These are phyloP conservation scores for Neolentinus lepideus DNA, from an alignment of 1,284 basidiomycete species.

Conservation along the genomic window DNA sequence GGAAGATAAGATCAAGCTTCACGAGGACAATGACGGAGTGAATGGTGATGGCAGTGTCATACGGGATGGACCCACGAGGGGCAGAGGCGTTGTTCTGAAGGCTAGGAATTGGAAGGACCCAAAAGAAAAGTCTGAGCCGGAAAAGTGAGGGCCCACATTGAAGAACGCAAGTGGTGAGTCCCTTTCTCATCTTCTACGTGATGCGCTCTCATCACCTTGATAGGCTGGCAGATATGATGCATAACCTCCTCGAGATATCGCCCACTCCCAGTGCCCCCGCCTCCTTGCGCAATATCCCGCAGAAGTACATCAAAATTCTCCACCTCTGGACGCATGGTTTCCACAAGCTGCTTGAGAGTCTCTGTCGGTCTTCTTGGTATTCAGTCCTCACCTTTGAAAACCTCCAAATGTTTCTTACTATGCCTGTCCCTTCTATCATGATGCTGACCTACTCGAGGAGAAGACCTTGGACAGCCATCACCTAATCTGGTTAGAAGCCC, in stretches of 20 bases:
- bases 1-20: constrained; percentile 67
- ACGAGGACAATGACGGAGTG: constrained; percentile 51
- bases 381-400: constrained; percentile 64
- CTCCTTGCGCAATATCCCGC: constrained; percentile 82
- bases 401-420: constrained; percentile 88
- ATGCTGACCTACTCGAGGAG: constrained; percentile 85
- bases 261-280: constrained; percentile 81
- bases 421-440: constrained; percentile 92
- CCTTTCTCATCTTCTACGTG: constrained; percentile 5
- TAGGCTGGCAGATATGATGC: constrained; percentile 85
- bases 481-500: constrained; percentile 88
- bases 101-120: constrained; percentile 26
- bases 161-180: constrained; percentile 65
- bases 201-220: constrained; percentile 2
- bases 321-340: constrained; percentile 95
- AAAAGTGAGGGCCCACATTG: constrained; percentile 47
- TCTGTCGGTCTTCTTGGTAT: constrained; percentile 73
- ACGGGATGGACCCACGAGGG: constrained; percentile 15
- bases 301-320: constrained; percentile 94
- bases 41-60: constrained; percentile 34
- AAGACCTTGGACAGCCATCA: constrained; percentile 66
- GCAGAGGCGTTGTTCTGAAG: constrained; percentile 44
- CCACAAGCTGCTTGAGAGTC: constrained; percentile 83
- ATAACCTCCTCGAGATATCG: constrained; percentile 81
- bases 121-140: constrained; percentile 30